Evolutionary conservation across 2,329 filamentous ascomycete species (phyloP), one percentile per base, ranked within the genome.

Genomic region (Paecilomyces variotii): DNA sequence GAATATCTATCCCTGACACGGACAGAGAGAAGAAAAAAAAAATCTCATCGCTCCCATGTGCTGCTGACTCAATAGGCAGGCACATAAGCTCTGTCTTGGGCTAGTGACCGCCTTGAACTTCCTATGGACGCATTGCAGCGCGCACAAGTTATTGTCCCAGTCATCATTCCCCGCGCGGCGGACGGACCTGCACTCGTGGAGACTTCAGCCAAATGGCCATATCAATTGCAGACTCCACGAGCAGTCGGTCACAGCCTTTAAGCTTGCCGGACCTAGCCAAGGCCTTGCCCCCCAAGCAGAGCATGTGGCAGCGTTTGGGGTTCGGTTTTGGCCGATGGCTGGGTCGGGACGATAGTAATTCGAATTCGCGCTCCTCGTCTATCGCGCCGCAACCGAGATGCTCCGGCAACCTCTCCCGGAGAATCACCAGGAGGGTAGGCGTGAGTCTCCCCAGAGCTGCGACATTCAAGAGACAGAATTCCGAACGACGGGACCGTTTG

Each of bases 381-480:
- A 61, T 61, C 57, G 59, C 32, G 25, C 26, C 28, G 26, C 63
- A 69, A 61, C 56, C 61, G 54, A 68, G 68, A 59, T 66, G 68
- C 57, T 35, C 32, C 32, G 53, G 57, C 12, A 71, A 68, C 14
- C 62, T 76, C 32, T 70, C 72, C 52, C 72, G 72, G 56, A 70
- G 71, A 51, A 60, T 75, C 53, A 71, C 73, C n/a, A 67, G 70
- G 45, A 70, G 69, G 51, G 89, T 91, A n/a, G 85, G 92, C 14
- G 88, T 91, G 19, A 87, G 88, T 14, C 77, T 96, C 39, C 90
- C 91, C 45, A 84, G 90, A 54, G 80, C 86, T 3, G 84, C 87
- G 66, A 95, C 90, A 0, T 91, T 95, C 75, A 88, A 87, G 73
- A 84, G 91, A 66, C 90, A 93, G 72, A 84, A 89, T 70, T 93